phyloP scores from a whole-genome alignment of 140 eudicot species.

The Flaveria floridana region DNA sequence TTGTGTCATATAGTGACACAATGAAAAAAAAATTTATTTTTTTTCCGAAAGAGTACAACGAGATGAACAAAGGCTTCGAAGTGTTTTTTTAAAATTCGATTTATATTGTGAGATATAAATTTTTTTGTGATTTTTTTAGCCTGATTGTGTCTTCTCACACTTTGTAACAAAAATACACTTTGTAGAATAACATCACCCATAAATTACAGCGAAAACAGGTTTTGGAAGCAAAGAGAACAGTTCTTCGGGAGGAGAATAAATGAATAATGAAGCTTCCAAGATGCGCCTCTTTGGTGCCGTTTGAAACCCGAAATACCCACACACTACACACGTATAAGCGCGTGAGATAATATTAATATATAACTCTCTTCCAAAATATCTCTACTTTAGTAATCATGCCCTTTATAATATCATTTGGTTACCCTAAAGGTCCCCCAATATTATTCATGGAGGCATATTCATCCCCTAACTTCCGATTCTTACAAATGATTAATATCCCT shows the following conservation, averaged over 20 bases:
- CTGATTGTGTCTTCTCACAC: no score
- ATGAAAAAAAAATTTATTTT: no score
- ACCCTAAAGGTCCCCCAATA: slow-evolving; percentile 4
- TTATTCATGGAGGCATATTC: not conserved
- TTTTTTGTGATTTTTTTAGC: no score
- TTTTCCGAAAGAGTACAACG: no score
- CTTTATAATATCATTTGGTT: not conserved
- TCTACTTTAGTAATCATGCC: not conserved
- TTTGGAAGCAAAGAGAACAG: slow-evolving; percentile 22
- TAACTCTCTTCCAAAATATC: slow-evolving; percentile 10
- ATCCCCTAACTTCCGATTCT: not conserved
- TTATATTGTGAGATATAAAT: no score
- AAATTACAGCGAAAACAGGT: slow-evolving; percentile 15
- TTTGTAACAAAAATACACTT: no score
- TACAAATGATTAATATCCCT: not conserved
- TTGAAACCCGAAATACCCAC: slow-evolving; percentile 20
- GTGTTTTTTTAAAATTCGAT: no score
- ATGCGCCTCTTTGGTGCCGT: slow-evolving; percentile 10
- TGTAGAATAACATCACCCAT: no score
- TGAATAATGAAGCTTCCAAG: slow-evolving; percentile 28
- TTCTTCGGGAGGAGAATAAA: slow-evolving; percentile 25
- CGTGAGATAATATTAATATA: not conserved
- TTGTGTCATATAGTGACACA: no score
- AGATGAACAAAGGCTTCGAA: no score
- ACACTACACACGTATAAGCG: slow-evolving; percentile 29